Evolutionary conservation across 2,329 filamentous ascomycete species (phyloP).

Genomic region (Pseudogymnoascus sp.): DNA sequence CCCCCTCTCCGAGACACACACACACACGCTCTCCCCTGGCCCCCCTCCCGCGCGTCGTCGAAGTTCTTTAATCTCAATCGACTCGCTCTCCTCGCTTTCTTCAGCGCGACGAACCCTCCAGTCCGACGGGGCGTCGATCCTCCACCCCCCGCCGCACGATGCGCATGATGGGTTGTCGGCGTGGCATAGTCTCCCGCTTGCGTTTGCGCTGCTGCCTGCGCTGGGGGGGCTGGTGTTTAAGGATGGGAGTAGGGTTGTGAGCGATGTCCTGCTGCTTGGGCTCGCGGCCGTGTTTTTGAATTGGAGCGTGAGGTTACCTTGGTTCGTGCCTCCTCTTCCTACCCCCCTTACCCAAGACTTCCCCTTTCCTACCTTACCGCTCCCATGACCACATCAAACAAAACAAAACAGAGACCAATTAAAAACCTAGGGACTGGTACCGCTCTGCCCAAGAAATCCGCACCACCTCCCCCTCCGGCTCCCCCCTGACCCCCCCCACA

Average conservation of each 20-base stretch:
- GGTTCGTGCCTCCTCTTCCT: constrained; percentile 44
- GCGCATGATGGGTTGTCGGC: neutral
- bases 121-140: neutral
- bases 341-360: neutral
- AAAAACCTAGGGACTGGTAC: constrained; percentile 57
- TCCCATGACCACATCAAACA: too few relatives aligned
- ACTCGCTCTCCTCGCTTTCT: neutral
- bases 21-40: neutral
- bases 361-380: too few relatives aligned
- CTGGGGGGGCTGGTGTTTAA: constrained; percentile 77
- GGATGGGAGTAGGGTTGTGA: constrained; percentile 74
- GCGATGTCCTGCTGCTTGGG: constrained; percentile 72
- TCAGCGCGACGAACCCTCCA: neutral
- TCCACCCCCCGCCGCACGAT: neutral
- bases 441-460: constrained; percentile 49
- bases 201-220: constrained; percentile 76
- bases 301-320: constrained; percentile 85
- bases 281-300: constrained; percentile 81
- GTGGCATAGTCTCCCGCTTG: constrained; percentile 46
- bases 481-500: neutral
- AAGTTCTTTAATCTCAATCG: neutral
- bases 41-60: neutral
- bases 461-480: neutral
- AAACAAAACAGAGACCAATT: constrained; percentile 13
- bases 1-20: too few relatives aligned